Evolutionary conservation across 2,329 filamentous ascomycete genomes (phyloP).

Genomic region (Allantophomopsis lycopodina): DNA sequence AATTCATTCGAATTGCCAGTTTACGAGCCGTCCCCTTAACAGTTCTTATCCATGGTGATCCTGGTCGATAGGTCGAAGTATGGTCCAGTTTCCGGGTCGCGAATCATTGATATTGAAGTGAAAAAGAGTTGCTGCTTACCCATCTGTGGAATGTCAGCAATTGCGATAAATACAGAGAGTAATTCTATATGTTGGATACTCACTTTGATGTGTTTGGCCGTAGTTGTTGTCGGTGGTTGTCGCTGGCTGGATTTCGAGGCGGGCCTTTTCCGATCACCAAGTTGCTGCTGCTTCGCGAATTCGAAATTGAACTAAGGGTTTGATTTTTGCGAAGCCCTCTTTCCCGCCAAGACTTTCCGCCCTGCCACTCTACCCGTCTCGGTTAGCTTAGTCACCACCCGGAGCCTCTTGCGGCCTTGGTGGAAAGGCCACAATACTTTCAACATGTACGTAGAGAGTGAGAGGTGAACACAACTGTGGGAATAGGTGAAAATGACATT

Average conservation of each 20-base stretch:
- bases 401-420: too few species aligned
- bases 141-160: slow-evolving; percentile 34
- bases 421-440: too few species aligned
- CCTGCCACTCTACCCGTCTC: too few species aligned
- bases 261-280: slow-evolving; percentile 3
- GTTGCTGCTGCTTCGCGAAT: background rate
- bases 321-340: slow-evolving; percentile 3
- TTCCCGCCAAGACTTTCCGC: background rate
- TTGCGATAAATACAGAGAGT: slow-evolving; percentile 7
- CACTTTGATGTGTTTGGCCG: slow-evolving; percentile 30
- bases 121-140: slow-evolving; percentile 35
- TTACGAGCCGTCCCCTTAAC: too few species aligned
- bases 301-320: slow-evolving; percentile 9
- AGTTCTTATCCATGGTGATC: too few species aligned
- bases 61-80: too few species aligned
- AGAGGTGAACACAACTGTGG: too few species aligned
- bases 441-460: too few species aligned
- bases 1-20: too few species aligned
- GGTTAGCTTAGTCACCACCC: too few species aligned
- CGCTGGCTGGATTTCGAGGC: slow-evolving; percentile 12
- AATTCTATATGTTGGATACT: slow-evolving; percentile 14
- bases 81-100: background rate
- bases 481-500: too few species aligned
- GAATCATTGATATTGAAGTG: background rate
- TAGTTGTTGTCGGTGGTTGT: slow-evolving; percentile 31